Evolutionary conservation across 2,329 filamentous ascomycete species (phyloP).

Genomic region (Setomelanomma holmii): DNA sequence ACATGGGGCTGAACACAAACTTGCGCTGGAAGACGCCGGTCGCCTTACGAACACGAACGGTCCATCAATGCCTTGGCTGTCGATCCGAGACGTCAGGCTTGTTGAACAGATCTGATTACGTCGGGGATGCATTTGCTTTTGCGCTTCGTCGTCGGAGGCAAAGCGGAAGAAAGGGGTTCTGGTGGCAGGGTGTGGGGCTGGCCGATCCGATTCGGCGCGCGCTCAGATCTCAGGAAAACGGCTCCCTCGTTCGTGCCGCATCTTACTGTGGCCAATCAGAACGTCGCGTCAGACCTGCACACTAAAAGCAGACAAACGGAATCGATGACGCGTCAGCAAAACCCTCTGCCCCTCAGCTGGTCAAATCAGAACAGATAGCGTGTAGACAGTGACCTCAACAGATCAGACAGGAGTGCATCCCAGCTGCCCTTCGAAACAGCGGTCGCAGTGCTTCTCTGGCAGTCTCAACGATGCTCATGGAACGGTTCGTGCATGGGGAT

Average conservation of each 20-base stretch:
- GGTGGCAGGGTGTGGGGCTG: slow-evolving; percentile 33
- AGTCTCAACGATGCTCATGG: neutral
- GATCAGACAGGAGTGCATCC: no score
- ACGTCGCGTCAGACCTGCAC: slow-evolving; percentile 13
- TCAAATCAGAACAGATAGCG: neutral
- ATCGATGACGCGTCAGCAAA: slow-evolving; percentile 25
- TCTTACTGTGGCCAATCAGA: slow-evolving; percentile 29
- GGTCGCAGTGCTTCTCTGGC: neutral
- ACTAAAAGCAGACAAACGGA: slow-evolving; percentile 14
- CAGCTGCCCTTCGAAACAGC: neutral
- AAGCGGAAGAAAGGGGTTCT: slow-evolving; percentile 26
- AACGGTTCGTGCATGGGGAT: neutral
- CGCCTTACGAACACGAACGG: neutral
- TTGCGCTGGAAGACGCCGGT: neutral
- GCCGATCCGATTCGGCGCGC: slow-evolving; percentile 42
- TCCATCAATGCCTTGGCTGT: neutral
- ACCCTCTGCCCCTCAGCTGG: slow-evolving; percentile 8
- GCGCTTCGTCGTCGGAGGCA: slow-evolving; percentile 14
- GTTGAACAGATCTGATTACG: slow-evolving; percentile 4
- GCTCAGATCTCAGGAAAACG: slow-evolving; percentile 44
- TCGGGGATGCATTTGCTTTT: slow-evolving; percentile 19
- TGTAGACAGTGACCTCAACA: slow-evolving; percentile 10
- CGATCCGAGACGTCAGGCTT: slow-evolving; percentile 21
- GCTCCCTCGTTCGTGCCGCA: slow-evolving; percentile 39
- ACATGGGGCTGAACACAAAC: neutral